Conservation (phyloP, 768 basidiomycete species). For the Pholiota microspora region DNA sequence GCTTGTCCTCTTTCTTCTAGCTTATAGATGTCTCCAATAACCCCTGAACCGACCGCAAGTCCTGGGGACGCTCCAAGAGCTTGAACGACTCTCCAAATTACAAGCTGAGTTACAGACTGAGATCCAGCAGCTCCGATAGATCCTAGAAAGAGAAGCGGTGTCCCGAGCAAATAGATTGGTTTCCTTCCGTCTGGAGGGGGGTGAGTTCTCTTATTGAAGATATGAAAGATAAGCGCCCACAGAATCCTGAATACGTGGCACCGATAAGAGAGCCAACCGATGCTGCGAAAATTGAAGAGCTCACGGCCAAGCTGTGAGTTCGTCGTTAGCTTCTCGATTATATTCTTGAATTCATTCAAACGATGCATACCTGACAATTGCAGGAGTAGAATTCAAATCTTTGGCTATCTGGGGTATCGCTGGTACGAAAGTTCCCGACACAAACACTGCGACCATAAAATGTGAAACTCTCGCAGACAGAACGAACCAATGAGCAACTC, state of each 20-base stretch:
- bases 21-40: slow-evolving; percentile 61
- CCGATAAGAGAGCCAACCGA: slow-evolving; percentile 28
- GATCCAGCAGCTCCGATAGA: slow-evolving; percentile 59
- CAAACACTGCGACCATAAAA: slow-evolving; percentile 6
- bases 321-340: neutral
- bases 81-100: slow-evolving; percentile 62
- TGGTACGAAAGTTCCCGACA: slow-evolving; percentile 26
- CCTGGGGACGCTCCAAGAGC: slow-evolving; percentile 59
- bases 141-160: slow-evolving; percentile 58
- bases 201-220: neutral
- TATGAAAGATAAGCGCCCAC: slow-evolving; percentile 16
- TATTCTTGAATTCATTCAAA: neutral
- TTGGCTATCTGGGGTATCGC: slow-evolving; percentile 24
- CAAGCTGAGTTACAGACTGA: slow-evolving; percentile 38
- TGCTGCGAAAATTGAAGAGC: slow-evolving; percentile 29
- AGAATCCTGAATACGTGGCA: slow-evolving; percentile 34
- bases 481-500: neutral
- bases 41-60: slow-evolving; percentile 49
- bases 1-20: slow-evolving; percentile 55
- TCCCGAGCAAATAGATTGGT: slow-evolving; percentile 51
- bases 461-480: neutral
- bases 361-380: slow-evolving; percentile 17
- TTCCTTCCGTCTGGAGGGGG: slow-evolving; percentile 53
- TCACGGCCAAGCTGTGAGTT: slow-evolving; percentile 24
- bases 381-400: slow-evolving; percentile 21